Evolutionary conservation across 495 filamentous ascomycete species (phyloP), one percentile per base, ranked within the genome.

Genomic region (Glonium stellatum): DNA sequence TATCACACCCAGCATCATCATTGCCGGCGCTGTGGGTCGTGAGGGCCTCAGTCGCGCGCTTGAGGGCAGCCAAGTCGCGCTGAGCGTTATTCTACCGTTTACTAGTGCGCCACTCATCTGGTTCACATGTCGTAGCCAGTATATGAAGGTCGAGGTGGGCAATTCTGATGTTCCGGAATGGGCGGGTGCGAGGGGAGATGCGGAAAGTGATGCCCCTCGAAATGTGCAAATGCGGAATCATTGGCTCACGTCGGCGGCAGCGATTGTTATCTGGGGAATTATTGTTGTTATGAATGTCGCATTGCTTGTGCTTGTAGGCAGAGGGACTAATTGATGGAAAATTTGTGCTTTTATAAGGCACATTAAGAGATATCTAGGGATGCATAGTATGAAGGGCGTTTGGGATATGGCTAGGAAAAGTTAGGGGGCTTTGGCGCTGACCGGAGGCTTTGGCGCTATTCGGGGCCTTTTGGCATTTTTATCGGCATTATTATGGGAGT

Each of bases 51-150:
- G 84, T 41, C 80, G 78, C n/a, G 87, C 90, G 3, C 73, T 95
- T 37, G 90, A 84, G 54, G 90, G 80, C 2, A 84, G 77, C 18
- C 90, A 96, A 70, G 89, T 95, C 55, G 89, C 84, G 1, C 73
- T 96, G 42, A 89, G 86, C 62, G 80, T 92, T 4, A 86, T 90
- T 27, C 73, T 96, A 36, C 90, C 90, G 0, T 89, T 95, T 68
- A 83, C 92, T 31, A 83, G 80, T 11, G 89, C 88, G 4, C 91
- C 91, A 19, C 73, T 96, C 21, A 87, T 96, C 63, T 96, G 85
- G 70, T 95, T 95, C 66, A 96, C 91, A 0, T 89, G 87, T 60
- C 77, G 84, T 47, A 84, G 86, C 59, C 80, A 82, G 63, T 93
- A 88, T 69, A 95, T 96, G 91, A 87, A 80, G 22, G 89, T 89